Percentiles rank a stretch among this genome's conserved stretches.
Conservation (phyloP, 2,329 filamentous ascomycete species). For the Huntiella decipiens region DNA sequence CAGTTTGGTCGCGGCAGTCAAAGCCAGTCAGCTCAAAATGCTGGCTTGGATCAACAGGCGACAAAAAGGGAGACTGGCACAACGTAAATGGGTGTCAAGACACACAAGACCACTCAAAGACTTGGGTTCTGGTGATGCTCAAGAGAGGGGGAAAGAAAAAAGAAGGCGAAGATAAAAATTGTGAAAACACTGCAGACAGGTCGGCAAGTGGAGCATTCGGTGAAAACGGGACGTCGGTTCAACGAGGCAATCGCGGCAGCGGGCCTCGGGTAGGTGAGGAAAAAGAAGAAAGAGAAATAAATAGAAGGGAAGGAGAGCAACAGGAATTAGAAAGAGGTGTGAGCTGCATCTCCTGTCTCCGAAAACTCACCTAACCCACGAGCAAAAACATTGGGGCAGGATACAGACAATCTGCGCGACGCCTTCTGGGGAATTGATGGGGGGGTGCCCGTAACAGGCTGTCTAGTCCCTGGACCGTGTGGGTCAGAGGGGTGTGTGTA, state of each 20-base stretch:
- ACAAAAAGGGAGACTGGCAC: too few species aligned
- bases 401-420: slow-evolving; percentile 1
- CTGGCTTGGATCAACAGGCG: too few species aligned
- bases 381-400: slow-evolving; percentile 13
- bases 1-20: too few species aligned
- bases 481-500: slow-evolving; percentile 1
- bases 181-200: background rate
- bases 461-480: slow-evolving; percentile 5
- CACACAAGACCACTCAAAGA: too few species aligned
- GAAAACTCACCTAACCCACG: slow-evolving; percentile 13
- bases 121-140: background rate
- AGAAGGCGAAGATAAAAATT: slow-evolving; percentile 7
- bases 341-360: slow-evolving; percentile 12
- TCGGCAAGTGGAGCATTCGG: background rate
- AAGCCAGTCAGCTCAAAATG: too few species aligned
- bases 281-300: slow-evolving; percentile 13
- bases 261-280: slow-evolving; percentile 6
- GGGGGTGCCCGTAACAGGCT: slow-evolving; percentile 9
- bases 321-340: slow-evolving; percentile 12
- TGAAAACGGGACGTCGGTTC: background rate
- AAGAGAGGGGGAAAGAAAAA: slow-evolving; percentile 7
- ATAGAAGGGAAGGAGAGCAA: slow-evolving; percentile 12
- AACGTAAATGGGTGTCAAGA: too few species aligned
- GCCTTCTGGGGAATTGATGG: slow-evolving; percentile 5
- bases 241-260: slow-evolving; percentile 7